These are phyloP conservation scores for Ceratocystis destructans DNA, from an alignment of 2,329 filamentous ascomycete species.

Conservation along the genomic window DNA sequence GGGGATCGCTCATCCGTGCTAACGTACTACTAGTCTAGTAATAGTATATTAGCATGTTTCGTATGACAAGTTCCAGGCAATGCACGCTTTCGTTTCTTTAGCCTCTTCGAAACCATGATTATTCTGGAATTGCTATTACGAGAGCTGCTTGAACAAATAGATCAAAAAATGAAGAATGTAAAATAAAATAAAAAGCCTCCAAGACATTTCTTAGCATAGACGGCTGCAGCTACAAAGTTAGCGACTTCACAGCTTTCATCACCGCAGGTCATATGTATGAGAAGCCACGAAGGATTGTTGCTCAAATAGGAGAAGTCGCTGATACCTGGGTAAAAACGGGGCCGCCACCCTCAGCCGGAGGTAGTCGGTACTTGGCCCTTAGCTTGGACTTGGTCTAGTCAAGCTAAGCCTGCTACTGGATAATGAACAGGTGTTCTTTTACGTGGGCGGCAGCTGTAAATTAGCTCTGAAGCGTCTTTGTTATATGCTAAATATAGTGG, in stretches of 20 bases:
- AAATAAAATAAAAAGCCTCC: too few relatives aligned
- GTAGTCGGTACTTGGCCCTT: not conserved
- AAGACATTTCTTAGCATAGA: too few relatives aligned
- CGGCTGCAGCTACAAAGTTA: not conserved
- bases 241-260: not conserved
- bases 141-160: not conserved
- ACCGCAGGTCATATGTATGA: not conserved
- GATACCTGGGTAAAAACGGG: not conserved
- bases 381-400: not conserved
- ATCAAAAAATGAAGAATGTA: too few relatives aligned
- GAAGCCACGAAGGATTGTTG: not conserved
- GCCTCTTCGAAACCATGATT: not conserved
- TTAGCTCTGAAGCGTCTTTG: not conserved
- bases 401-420: not conserved
- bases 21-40: not conserved
- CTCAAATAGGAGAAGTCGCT: slow-evolving; percentile 2
- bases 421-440: slow-evolving; percentile 12
- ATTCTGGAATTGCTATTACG: not conserved
- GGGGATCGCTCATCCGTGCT: not conserved
- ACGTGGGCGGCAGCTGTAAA: not conserved
- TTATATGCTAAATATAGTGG: not conserved
- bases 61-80: not conserved
- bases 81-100: not conserved
- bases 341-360: not conserved
- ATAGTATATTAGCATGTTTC: too few relatives aligned